Conservation (phyloP, 495 filamentous ascomycete species). For the Penicillium parvum region DNA sequence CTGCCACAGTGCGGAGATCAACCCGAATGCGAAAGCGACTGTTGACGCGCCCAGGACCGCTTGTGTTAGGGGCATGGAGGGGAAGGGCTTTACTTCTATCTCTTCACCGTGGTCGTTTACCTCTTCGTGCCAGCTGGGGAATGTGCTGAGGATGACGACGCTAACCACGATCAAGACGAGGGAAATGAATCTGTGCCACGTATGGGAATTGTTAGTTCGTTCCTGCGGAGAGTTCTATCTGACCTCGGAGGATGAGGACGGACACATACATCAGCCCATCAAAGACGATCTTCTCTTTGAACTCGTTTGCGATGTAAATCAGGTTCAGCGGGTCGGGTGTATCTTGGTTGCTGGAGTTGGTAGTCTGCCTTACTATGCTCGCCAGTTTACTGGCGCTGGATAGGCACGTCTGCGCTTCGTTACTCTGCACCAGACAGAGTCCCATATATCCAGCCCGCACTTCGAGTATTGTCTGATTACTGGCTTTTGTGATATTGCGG, state of each 20-base stretch:
- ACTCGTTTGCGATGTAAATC: conserved; percentile 13
- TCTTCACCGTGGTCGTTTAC: neutral
- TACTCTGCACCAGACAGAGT: conserved; percentile 4
- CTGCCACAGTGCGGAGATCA: conserved; percentile 12
- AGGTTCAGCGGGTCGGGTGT: conserved; percentile 17
- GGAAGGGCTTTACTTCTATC: conserved; percentile 4
- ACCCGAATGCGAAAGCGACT: neutral
- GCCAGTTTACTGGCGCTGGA: conserved; percentile 1
- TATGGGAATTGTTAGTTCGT: neutral
- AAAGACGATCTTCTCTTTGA: conserved; percentile 17
- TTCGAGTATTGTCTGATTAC: conserved; percentile 4
- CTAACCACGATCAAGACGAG: neutral
- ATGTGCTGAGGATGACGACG: conserved; percentile 4
- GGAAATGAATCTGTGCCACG: neutral
- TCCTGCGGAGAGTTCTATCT: neutral
- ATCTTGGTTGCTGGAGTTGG: neutral
- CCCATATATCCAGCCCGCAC: conserved; percentile 15
- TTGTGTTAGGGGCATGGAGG: neutral
- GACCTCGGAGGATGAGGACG: neutral
- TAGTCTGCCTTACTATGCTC: neutral
- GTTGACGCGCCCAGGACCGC: neutral
- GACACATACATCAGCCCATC: conserved; percentile 17
- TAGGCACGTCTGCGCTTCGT: conserved; percentile 1
- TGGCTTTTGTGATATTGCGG: conserved; percentile 1
- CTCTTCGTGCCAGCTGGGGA: conserved; percentile 8